Evolutionary conservation across 1,284 basidiomycete genomes (phyloP).

Genomic region (Ustilago cynodontis): DNA sequence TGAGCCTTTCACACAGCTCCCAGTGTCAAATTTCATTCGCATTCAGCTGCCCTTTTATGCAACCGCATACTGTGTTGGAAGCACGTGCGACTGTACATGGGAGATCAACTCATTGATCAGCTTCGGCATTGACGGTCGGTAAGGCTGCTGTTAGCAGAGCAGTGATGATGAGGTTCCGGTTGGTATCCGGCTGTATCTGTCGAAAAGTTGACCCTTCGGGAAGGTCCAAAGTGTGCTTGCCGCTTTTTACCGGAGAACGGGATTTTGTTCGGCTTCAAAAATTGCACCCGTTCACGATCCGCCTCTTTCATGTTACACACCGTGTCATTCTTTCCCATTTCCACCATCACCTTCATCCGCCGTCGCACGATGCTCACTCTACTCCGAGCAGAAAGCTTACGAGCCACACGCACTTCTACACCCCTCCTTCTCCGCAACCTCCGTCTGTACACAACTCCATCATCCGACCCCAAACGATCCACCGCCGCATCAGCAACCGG

Average conservation of each 20-base stretch:
- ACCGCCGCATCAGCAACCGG: constrained; percentile 38
- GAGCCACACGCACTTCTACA: constrained; percentile 8
- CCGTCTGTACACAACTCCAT: constrained; percentile 28
- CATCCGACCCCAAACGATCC: constrained; percentile 30
- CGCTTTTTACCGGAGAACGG: constrained; percentile 21
- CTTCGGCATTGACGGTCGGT: constrained; percentile 1
- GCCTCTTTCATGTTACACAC: not conserved
- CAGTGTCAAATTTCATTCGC: not conserved
- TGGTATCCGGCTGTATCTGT: not conserved
- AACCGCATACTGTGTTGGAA: too few species aligned
- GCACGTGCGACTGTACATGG: not conserved
- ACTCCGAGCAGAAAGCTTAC: constrained; percentile 17
- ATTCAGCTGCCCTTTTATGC: not conserved
- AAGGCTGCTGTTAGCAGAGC: not conserved
- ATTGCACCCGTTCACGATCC: constrained; percentile 18
- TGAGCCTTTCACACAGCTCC: not conserved
- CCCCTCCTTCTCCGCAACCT: not conserved
- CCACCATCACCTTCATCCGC: not conserved
- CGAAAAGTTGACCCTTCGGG: constrained; percentile 6
- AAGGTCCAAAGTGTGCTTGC: not conserved
- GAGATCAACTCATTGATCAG: not conserved
- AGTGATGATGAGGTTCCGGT: not conserved
- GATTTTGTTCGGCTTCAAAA: constrained; percentile 34
- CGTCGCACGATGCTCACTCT: constrained; percentile 23
- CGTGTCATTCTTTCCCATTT: not conserved